These are phyloP conservation scores for Primulina eburnea DNA, from an alignment of 257 asterid species.

Conservation along the genomic window DNA sequence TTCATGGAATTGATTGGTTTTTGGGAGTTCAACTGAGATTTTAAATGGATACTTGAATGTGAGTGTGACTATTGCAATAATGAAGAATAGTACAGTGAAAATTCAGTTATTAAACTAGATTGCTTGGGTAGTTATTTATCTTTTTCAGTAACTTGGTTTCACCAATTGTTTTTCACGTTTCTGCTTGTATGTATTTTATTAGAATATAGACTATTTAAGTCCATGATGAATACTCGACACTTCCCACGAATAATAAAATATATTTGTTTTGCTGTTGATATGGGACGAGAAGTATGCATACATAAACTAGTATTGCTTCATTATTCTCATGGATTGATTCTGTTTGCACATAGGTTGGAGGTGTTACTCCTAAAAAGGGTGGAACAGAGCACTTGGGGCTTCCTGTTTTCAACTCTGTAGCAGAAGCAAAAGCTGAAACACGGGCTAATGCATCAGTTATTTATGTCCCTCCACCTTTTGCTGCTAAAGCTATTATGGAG, in stretches of 20 bases:
- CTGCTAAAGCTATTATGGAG: slow-evolving; percentile 89
- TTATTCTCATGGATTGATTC: background rate
- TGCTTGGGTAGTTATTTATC: background rate
- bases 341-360: slow-evolving; percentile 68
- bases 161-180: background rate
- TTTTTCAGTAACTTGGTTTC: background rate
- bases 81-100: background rate
- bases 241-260: background rate
- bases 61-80: background rate
- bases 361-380: slow-evolving; percentile 93
- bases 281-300: background rate
- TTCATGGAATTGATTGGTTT: background rate
- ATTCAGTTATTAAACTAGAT: background rate
- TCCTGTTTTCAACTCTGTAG: slow-evolving; percentile 85
- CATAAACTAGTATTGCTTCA: slow-evolving; percentile 1
- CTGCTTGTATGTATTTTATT: background rate
- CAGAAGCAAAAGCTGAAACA: slow-evolving; percentile 91
- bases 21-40: background rate
- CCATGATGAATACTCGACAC: background rate
- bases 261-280: slow-evolving; percentile 15
- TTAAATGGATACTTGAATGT: background rate
- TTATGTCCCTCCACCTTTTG: slow-evolving; percentile 96
- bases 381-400: slow-evolving; percentile 97
- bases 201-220: background rate
- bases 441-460: slow-evolving; percentile 89